Base-by-base conservation (phyloP, 1,139 yeast species). In the Yamadazyma blattariae region DNA sequence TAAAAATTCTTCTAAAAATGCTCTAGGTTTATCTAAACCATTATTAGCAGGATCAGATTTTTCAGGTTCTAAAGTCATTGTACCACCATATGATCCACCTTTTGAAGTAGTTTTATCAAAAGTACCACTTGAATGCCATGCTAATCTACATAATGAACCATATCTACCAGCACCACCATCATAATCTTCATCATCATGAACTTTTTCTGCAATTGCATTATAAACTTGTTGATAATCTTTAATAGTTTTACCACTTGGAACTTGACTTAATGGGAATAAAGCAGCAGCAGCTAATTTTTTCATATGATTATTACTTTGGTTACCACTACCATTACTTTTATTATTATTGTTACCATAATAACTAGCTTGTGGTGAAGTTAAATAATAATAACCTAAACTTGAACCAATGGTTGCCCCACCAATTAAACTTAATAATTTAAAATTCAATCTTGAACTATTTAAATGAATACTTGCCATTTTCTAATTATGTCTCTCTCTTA, bases 41-140 rank as follows among this genome's bases (percentile, higher is more conserved):
- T 74, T 76, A 59, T 88, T 88, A 44, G 82, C 90, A 11, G 82
- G 84, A 51, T 84, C 92, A 30, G 58, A 57, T 20, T 74, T 64
- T 58, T 87, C 96, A 38, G 81, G 77, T 28, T 70, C 55, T 54
- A 70, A 80, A 48, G 87, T 70, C 85, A 87, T 85, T 35, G 96
- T 83, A 48, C 95, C 96, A 40, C 84, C 86, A 56, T 61, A 83
- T 5, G 94, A 81, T 25, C 97, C 97, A 47, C 96, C 96, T 25
- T 64, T 53, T 36, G 71, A 64, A 45, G 74, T 74, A 30, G 63
- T 55, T 58, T 74, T 73, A 48, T 77, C 77, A 57, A 67, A 84
- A 24, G 92, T 81, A 36, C 92, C 94, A 25, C 83, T 71, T 7
- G 77, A 49, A 59, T 84, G 94, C 92, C 92, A 84, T 33, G 90